Percentiles rank a stretch among this genome's conserved stretches.
These are phyloP conservation scores for Paxillus ammoniavirescens DNA, from an alignment of 768 basidiomycete species.

Conservation along the genomic window DNA sequence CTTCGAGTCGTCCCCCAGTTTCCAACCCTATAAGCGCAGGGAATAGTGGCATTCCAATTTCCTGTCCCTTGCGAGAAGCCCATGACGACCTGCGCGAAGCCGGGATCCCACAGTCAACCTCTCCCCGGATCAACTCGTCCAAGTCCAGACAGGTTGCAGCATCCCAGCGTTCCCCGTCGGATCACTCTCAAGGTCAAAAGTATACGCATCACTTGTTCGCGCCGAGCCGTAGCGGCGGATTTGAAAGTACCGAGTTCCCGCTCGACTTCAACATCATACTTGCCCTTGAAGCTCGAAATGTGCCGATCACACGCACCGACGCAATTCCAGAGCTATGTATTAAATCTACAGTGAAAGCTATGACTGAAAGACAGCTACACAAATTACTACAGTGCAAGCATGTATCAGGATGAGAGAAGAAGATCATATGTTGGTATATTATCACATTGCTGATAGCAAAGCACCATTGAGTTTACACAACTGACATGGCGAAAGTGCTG, in stretches of 20 bases:
- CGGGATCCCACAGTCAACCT: constrained; percentile 70
- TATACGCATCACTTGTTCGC: constrained; percentile 71
- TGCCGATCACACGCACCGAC: too few species aligned
- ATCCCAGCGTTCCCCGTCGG: constrained; percentile 51
- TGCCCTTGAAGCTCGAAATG: not conserved
- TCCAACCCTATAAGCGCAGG: constrained; percentile 45
- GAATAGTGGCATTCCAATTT: constrained; percentile 67
- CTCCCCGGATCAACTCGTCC: constrained; percentile 63
- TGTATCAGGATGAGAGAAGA: not conserved
- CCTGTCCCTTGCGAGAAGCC: constrained; percentile 84
- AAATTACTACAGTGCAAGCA: too few species aligned
- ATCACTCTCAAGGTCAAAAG: constrained; percentile 49
- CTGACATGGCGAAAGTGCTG: too few species aligned
- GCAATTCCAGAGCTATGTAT: not conserved
- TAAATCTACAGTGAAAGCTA: not conserved
- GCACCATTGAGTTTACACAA: not conserved
- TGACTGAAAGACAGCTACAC: not conserved
- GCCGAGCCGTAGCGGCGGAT: constrained; percentile 66
- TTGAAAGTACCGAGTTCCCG: too few species aligned
- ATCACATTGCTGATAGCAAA: not conserved
- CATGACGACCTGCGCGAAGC: constrained; percentile 66
- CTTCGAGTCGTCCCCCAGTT: not conserved
- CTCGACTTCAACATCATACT: not conserved
- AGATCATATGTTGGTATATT: not conserved
- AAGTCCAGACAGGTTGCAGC: constrained; percentile 58